phyloP scores from a whole-genome alignment of 2,329 filamentous ascomycete species.

The Paecilomyces dactylethromorphus region DNA sequence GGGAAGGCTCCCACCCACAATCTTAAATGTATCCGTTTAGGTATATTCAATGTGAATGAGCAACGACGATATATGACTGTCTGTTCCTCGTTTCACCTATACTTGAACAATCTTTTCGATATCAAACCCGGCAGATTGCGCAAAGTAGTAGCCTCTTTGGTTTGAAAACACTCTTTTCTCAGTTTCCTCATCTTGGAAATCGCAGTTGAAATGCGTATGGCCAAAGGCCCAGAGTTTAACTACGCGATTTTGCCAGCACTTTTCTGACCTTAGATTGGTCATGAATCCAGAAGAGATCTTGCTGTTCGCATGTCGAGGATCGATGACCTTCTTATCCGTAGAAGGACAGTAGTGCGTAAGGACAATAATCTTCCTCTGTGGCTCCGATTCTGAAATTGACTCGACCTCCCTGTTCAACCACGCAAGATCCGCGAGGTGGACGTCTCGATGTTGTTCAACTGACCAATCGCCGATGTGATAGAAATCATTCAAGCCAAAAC shows the following conservation, averaged over 20 bases:
- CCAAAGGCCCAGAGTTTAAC: constrained; percentile 44
- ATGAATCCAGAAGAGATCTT: constrained; percentile 32
- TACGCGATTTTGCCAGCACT: constrained; percentile 30
- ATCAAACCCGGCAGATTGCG: constrained; percentile 30
- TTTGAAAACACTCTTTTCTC: constrained; percentile 34
- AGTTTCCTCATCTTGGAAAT: constrained; percentile 24
- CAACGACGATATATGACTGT: no score
- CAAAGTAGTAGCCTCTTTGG: constrained; percentile 37
- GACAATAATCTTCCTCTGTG: constrained; percentile 28
- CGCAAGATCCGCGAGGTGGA: constrained; percentile 25
- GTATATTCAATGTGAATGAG: no score
- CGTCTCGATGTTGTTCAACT: constrained; percentile 22
- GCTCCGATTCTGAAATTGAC: constrained; percentile 20
- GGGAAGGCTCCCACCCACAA: no score
- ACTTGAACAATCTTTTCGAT: constrained; percentile 16
- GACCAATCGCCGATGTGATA: constrained; percentile 37
- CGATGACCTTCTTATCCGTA: constrained; percentile 15
- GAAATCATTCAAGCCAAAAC: constrained; percentile 47
- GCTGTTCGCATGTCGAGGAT: constrained; percentile 27
- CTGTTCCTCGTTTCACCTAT: no score
- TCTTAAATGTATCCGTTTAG: no score
- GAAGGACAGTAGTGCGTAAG: constrained; percentile 35
- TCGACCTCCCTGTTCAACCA: constrained; percentile 36
- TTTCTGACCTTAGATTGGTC: constrained; percentile 33
- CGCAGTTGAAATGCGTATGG: constrained; percentile 44